Base-by-base conservation (phyloP, 805 yeast species). In the Saccharomycopsis lassenensis region DNA sequence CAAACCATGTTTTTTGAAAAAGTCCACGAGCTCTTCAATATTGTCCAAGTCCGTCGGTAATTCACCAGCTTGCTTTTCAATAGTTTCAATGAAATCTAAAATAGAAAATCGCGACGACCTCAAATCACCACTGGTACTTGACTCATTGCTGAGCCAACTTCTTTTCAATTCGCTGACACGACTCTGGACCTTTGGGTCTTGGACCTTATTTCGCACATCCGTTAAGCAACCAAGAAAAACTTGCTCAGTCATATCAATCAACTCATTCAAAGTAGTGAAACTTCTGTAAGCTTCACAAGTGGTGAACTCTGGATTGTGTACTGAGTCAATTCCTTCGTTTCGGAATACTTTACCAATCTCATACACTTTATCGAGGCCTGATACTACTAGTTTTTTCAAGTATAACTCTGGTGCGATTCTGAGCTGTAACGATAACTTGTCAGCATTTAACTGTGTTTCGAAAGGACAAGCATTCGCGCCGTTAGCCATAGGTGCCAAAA, bases 331-430 rank as follows among this genome's bases (percentile, higher is more conserved):
- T 63, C 97, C 96, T 65, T 89, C 97, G 58, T 89, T 89, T 74
- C 98, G 82, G 70, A 89, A 89, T 65, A 87, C 96, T 64, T 96
- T 85, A 45, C 98, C 98, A 55, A 89, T 89, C 69, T 89, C 98
- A 59, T 89, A 89, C 44, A 89, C 97, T 65, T 95, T 78, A 59
- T 91, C 95, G 74, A 89, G 68, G 58, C 98, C 98, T 65, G 96
- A 96, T 46, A 89, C 96, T 48, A 89, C 95, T 50, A 91, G 75
- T 69, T 89, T 94, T 66, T 89, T 89, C 62, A 89, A 74, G 69
- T 79, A 89, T 57, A 89, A 72, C 68, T 89, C 98, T 0, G 98
- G 98, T 0, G 98, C 96, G 2, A 91, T 89, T 29, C 98, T 61
- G 30, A 91, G 55, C 37, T 71, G 20, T 65, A 66, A 12, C 32